A percentile compares a stretch with the other conserved stretches of the same genome.
Conservation (phyloP, 2,329 filamentous ascomycete genomes). For the Fusarium phyllophilum region DNA sequence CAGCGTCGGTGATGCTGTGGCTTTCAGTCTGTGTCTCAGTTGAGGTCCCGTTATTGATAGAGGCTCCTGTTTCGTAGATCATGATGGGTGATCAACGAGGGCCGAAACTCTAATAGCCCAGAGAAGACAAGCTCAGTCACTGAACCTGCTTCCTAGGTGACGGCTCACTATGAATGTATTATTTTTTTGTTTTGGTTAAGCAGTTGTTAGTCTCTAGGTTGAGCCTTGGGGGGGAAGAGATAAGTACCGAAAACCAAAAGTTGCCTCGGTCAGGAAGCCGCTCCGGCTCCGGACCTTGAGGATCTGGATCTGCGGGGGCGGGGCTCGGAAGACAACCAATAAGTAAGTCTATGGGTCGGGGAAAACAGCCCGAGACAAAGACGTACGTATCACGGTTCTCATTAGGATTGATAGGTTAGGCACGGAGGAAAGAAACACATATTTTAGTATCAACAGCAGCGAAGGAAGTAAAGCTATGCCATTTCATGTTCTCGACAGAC, state of each 20-base stretch:
- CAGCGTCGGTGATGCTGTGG: constrained; percentile 41
- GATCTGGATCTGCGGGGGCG: constrained; percentile 37
- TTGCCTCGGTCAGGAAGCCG: constrained; percentile 29
- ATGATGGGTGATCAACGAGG: constrained; percentile 25
- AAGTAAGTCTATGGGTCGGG: not conserved
- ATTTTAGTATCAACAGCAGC: not conserved
- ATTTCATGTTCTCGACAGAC: not conserved
- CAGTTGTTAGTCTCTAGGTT: not conserved
- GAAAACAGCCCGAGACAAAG: not conserved
- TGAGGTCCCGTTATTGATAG: constrained; percentile 22
- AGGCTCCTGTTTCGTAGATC: constrained; percentile 27
- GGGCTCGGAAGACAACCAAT: constrained; percentile 16
- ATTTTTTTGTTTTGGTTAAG: not conserved
- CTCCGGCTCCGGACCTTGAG: constrained; percentile 32
- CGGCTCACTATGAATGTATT: not conserved
- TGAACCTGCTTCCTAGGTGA: constrained; percentile 12
- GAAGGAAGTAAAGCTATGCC: not conserved
- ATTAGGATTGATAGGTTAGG: not conserved
- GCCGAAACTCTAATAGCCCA: constrained; percentile 16
- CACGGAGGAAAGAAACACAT: not conserved
- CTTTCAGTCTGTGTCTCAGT: constrained; percentile 7
- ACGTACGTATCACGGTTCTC: not conserved
- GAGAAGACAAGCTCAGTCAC: constrained; percentile 8
- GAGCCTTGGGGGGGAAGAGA: constrained; percentile 9
- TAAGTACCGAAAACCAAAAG: not conserved